phyloP scores from a whole-genome alignment of 148 eudicot genomes.

The Rhododendron simsii region DNA sequence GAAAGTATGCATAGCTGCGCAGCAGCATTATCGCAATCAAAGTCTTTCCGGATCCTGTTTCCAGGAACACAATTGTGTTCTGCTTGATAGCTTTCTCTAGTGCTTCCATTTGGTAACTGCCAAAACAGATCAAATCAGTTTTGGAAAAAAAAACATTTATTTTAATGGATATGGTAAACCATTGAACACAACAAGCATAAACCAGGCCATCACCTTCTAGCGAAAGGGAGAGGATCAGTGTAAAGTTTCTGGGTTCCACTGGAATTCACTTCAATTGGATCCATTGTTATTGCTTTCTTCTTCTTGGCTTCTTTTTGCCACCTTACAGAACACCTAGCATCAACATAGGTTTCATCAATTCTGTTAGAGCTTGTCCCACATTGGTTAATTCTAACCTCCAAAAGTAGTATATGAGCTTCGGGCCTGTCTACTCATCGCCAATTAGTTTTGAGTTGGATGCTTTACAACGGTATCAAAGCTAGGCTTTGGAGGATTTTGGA shows the following conservation, averaged over 20 bases:
- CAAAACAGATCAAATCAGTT: neutral
- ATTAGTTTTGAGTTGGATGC: neutral
- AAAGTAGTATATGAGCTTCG: neutral
- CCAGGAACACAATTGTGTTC: conserved; percentile 85
- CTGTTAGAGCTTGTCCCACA: neutral
- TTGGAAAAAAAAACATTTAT: neutral
- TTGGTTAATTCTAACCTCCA: neutral
- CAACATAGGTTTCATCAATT: neutral
- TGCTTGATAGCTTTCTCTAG: conserved; percentile 64
- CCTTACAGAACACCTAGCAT: neutral
- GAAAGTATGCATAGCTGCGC: conserved; percentile 52
- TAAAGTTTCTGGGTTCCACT: conserved; percentile 8
- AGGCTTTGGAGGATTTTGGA: neutral
- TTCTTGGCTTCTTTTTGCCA: neutral
- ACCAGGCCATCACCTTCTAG: conserved; percentile 24
- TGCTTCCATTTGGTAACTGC: conserved; percentile 89
- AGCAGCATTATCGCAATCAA: conserved; percentile 88
- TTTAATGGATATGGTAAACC: too few species aligned
- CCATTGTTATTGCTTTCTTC: conserved; percentile 8
- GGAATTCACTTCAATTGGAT: conserved; percentile 1
- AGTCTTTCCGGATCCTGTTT: conserved; percentile 96
- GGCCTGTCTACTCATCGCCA: neutral
- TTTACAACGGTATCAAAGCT: neutral
- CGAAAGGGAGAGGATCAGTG: conserved; percentile 29
- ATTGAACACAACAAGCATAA: neutral